phyloP scores from a whole-genome alignment of 805 yeast genomes.

The Saturnispora dispora region DNA sequence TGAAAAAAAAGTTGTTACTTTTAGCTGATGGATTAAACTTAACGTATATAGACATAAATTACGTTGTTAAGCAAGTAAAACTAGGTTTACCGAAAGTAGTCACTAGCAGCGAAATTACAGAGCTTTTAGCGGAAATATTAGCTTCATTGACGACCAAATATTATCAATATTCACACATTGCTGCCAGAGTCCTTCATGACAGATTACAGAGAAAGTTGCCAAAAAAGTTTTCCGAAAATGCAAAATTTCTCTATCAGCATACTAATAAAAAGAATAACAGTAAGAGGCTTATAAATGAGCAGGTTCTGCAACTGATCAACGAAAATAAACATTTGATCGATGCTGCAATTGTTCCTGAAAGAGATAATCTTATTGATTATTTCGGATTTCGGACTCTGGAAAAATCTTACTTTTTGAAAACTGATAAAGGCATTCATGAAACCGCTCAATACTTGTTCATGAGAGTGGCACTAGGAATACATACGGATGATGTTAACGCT shows the following conservation, averaged over 20 bases:
- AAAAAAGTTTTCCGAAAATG: slow-evolving; percentile 63
- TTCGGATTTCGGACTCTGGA: slow-evolving; percentile 91
- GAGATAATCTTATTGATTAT: slow-evolving; percentile 72
- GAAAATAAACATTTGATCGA: slow-evolving; percentile 53
- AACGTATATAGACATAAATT: slow-evolving; percentile 36
- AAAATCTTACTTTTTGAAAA: slow-evolving; percentile 69
- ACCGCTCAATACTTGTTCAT: slow-evolving; percentile 86
- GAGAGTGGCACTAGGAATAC: slow-evolving; percentile 91
- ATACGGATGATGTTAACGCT: slow-evolving; percentile 52
- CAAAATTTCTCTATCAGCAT: slow-evolving; percentile 45
- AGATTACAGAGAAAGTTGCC: slow-evolving; percentile 81
- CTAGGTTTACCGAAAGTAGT: slow-evolving; percentile 42
- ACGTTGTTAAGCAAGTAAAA: slow-evolving; percentile 38
- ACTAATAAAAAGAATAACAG: slow-evolving; percentile 30
- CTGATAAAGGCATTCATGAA: slow-evolving; percentile 64
- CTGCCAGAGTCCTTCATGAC: slow-evolving; percentile 83
- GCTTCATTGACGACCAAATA: slow-evolving; percentile 93
- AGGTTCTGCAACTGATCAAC: slow-evolving; percentile 44
- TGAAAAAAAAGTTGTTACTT: slow-evolving; percentile 9
- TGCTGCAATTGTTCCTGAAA: slow-evolving; percentile 55
- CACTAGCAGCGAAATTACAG: slow-evolving; percentile 32
- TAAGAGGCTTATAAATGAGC: slow-evolving; percentile 1
- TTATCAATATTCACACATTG: slow-evolving; percentile 86
- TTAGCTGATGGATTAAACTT: slow-evolving; percentile 30
- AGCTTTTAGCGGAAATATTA: slow-evolving; percentile 78